Base-by-base conservation (phyloP, 2,329 filamentous ascomycete species). In the Colletotrichum spaethianum region DNA sequence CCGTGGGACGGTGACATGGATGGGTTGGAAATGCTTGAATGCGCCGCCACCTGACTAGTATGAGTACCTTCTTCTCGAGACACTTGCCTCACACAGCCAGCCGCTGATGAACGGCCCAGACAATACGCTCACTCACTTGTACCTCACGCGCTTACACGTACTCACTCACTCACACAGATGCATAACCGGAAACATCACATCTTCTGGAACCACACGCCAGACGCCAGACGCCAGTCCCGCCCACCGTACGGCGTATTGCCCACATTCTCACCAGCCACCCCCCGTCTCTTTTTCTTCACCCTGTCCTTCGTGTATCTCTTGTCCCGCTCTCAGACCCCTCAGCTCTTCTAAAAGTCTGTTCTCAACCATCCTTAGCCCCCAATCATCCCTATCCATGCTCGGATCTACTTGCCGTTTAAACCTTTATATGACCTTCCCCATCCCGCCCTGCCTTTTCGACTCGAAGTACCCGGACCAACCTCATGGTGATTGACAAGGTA, bases 271-370 rank as follows among this genome's bases (percentile, higher is more conserved):
- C 53, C 56, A 28, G 8, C 18, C 61, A 23, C 33, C 46, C 61
- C 56, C 48, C 26, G 7, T 28, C 48, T 11, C 38, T 33, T 36
- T 26, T 44, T 31, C 26, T 26, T 33, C 38, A 38, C 23, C 12
- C 61, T 28, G 18, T 48, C 18, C 42, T 28, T 8, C 12, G 59
- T 62, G 57, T 46, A 20, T 38, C 59, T 62, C n/a, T 50, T 31
- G 42, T 62, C 31, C 50, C 40, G 44, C 46, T 66, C 61, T 66
- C 20, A 36, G 44, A 40, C 67, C 62, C 42, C 28, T 48, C 63
- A 67, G 63, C 56, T 67, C 56, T 40, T 46, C 26, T 50, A 31
- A 72, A 67, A 72, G 64, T 72, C 64, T 72, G 57, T 68, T 63
- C 69, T 68, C 44, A 50, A 50, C 69, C 69, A 26, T 68, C 64